phyloP scores from a whole-genome alignment of 1,139 yeast genomes.

The Suhomyces chickasaworum region DNA sequence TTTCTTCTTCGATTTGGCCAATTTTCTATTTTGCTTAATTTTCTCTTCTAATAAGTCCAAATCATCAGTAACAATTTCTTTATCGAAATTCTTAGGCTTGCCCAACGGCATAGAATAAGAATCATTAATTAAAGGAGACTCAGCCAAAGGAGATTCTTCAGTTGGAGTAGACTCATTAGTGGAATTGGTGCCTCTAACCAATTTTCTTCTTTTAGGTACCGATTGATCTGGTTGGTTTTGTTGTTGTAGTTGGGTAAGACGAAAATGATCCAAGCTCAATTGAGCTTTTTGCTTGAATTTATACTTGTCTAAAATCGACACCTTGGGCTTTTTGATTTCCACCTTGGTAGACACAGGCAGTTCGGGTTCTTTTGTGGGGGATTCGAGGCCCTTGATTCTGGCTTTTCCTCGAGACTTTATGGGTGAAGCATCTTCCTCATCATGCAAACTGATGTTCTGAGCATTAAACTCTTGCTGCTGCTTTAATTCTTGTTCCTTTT shows the following conservation, averaged over 20 bases:
- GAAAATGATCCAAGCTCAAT: constrained; percentile 26
- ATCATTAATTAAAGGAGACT: not conserved
- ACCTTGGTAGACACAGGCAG: constrained; percentile 53
- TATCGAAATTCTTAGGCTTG: constrained; percentile 8
- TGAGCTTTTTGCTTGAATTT: constrained; percentile 34
- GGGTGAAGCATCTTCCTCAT: constrained; percentile 38
- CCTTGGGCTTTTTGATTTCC: constrained; percentile 52
- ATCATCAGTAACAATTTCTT: constrained; percentile 29
- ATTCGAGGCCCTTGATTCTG: constrained; percentile 23
- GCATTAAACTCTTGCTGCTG: constrained; percentile 1
- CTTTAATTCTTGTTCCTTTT: constrained; percentile 15
- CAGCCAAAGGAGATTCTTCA: constrained; percentile 3
- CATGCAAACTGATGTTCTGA: constrained; percentile 7
- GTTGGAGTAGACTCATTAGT: constrained; percentile 3
- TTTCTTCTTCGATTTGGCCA: constrained; percentile 19
- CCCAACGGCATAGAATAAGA: not conserved
- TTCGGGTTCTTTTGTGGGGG: constrained; percentile 12
- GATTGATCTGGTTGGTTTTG: too few species aligned
- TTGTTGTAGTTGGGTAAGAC: constrained; percentile 17
- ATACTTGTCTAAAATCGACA: constrained; percentile 57
- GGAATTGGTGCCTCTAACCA: constrained; percentile 33
- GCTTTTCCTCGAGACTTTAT: constrained; percentile 38
- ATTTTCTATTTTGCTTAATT: constrained; percentile 36
- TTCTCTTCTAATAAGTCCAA: constrained; percentile 43
- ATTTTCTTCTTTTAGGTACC: constrained; percentile 33